Conservation (phyloP, 2,329 filamentous ascomycete genomes). For the Sporothrix schenckii region DNA sequence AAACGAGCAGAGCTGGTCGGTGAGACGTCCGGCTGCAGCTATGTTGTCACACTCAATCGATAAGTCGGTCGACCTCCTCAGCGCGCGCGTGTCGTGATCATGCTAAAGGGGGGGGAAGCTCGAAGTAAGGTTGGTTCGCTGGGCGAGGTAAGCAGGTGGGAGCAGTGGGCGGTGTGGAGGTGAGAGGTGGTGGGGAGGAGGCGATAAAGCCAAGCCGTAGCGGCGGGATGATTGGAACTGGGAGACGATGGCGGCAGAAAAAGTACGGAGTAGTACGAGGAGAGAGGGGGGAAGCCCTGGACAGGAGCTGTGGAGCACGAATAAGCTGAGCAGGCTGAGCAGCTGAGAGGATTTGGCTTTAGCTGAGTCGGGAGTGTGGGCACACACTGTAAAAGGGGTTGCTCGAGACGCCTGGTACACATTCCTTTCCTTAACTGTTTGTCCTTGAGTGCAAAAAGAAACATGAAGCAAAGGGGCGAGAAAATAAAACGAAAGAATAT, state of each 20-base stretch:
- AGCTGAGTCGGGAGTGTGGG: neutral
- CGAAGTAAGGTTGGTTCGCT: neutral
- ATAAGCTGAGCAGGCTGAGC: neutral
- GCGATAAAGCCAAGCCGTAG: constrained; percentile 23
- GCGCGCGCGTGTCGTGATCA: constrained; percentile 19
- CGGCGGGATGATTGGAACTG: constrained; percentile 23
- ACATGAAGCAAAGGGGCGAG: neutral
- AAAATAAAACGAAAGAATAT: neutral
- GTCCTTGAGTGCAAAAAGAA: neutral
- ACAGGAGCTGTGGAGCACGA: neutral
- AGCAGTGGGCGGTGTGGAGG: constrained; percentile 18
- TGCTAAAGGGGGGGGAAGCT: constrained; percentile 9
- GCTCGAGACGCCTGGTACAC: constrained; percentile 11
- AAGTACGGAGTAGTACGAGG: neutral
- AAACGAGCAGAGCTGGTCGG: neutral
- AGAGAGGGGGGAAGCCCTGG: neutral
- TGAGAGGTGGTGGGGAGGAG: constrained; percentile 21
- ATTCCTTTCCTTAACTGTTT: constrained; percentile 8
- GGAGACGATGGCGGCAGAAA: constrained; percentile 8
- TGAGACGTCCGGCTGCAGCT: neutral
- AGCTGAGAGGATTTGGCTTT: neutral
- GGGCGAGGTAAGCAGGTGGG: neutral
- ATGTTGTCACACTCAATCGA: constrained; percentile 11
- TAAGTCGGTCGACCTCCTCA: neutral
- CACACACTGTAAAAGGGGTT: constrained; percentile 13